Evolutionary conservation across 2,329 filamentous ascomycete genomes (phyloP).

Genomic region (Sarocladiaceae sp.): DNA sequence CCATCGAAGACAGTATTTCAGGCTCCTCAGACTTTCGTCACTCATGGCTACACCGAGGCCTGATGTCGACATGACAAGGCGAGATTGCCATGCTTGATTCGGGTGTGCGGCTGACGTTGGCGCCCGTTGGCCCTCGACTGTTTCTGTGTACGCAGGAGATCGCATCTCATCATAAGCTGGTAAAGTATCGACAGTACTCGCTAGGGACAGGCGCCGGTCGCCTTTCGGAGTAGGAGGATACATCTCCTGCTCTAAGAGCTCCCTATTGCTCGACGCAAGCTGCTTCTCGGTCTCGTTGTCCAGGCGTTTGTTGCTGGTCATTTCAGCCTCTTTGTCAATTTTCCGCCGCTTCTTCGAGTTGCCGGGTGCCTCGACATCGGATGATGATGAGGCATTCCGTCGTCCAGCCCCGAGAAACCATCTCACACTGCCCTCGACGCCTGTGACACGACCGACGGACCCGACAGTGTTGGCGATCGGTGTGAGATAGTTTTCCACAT

Average conservation of each 20-base stretch:
- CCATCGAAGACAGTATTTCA: conserved; percentile 81
- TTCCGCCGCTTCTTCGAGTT: conserved; percentile 56
- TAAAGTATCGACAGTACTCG: conserved; percentile 68
- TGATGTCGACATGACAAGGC: conserved; percentile 84
- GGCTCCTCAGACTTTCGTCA: conserved; percentile 75
- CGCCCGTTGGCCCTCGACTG: conserved; percentile 27
- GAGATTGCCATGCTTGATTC: conserved; percentile 64
- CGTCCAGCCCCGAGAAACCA: conserved; percentile 69
- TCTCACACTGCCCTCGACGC: conserved; percentile 80
- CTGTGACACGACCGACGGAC: conserved; percentile 77
- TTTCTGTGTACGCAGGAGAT: conserved; percentile 71
- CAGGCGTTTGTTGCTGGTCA: conserved; percentile 23
- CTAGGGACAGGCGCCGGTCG: conserved; percentile 54
- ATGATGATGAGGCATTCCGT: conserved; percentile 42
- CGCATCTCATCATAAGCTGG: conserved; percentile 80
- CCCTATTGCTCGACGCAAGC: conserved; percentile 12
- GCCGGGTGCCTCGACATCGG: conserved; percentile 41
- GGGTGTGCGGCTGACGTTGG: conserved; percentile 23
- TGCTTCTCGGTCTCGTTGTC: conserved; percentile 24
- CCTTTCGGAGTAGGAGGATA: conserved; percentile 22
- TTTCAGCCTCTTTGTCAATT: conserved; percentile 39
- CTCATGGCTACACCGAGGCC: conserved; percentile 89
- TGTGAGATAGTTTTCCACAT: conserved; percentile 83
- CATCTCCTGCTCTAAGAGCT: conserved; percentile 18
- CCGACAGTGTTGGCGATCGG: conserved; percentile 85